Base-by-base conservation (phyloP, 1,284 basidiomycete genomes). In the Cryptococcus jaspeensis region DNA sequence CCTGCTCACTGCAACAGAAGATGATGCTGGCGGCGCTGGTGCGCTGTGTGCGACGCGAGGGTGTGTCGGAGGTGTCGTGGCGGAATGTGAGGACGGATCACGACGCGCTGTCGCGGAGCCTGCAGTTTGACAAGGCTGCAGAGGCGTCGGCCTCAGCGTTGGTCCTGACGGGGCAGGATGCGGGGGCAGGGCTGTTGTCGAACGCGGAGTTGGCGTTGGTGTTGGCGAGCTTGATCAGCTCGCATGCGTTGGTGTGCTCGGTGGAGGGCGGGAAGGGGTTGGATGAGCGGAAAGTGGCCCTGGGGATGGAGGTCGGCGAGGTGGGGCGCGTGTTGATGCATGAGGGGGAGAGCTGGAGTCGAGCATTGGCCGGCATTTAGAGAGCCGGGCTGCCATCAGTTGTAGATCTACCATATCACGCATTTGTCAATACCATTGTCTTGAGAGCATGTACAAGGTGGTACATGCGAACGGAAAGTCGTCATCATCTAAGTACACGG, bases 1-100 rank as follows among this genome's bases (percentile, higher is more conserved):
- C 88, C 41, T 86, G 89, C 64, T 89, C 89, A 72, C 81, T 92
- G 56, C 90, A 94, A 70, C 90, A 95, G 71, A 86, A 89, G 44
- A 82, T 95, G 42, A 87, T 96, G 85, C 81, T 97, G n/a, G 87
- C 90, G 8, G 86, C 92, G 0, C 77, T 98, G 39, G 81, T 96
- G 20, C 87, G 88, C 63, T 92, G 90, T 69, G 83, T 92, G 42
- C 85, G 87, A 69, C 82, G 89, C 40, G 87, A 89, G 59, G 95
- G 95, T 22, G 83, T 98, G 1, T 86, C 90, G 46, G 91, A 94
- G 77, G 87, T 95, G 50, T 84, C 84, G 63, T 91, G 90, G 87
- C 82, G 82, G 18, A 89, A 92, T 61, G 87, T 94, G 54, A 61
- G 70, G 12, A 53, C 62, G 3, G 76, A 78, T 58, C 69, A 71